Base-by-base conservation (phyloP, 2,329 filamentous ascomycete genomes). In the Teratosphaeria nubilosa region DNA sequence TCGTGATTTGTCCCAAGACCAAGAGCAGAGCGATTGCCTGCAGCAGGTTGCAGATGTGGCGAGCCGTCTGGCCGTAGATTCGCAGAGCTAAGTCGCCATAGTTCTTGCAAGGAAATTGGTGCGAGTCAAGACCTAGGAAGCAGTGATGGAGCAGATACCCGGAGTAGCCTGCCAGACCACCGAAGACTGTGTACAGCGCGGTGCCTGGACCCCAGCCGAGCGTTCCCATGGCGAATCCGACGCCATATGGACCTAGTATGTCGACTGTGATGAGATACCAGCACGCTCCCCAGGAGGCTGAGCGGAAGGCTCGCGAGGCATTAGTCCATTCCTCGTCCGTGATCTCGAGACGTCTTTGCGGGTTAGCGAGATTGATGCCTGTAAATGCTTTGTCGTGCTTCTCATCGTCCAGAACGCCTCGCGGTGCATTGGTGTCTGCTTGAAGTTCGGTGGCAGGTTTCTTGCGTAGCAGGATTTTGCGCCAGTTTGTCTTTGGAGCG, bases 1-100 rank as follows among this genome's bases (percentile, higher is more conserved):
- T 76, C 48, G 81, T 78, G 52, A 83, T 72, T 48, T 81, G 72
- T 0, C 76, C 75, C 0, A 83, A 77, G 45, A 78, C 77, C 34
- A 83, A 70, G 7, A 83, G 63, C 27, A 77, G 65, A 34, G 74
- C 73, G 16, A 76, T 59, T 1, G 67, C 68, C 55, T 77, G 75
- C 50, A 75, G 63, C 22, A 71, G 50, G 60, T 76, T 75, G 55
- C 73, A 67, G 6, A 72, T 56, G 58, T 76, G 69, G 13, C 75
- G 71, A 20, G 71, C 71, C 56, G 62, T 66, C 1, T 64, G 56
- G 11, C 75, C 75, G 48, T 70, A 72, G 25, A 75, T 66, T 24
- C 75, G 67, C 60, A 73, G 76, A 0, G 69, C 73, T 10, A 76
- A 67, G 60, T 77, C 75, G 24, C 74, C 73, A 56, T 74, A 77